Evolutionary conservation across 129 eudicot species (phyloP), one percentile per base, ranked within the genome.

Genomic region (Flaveria trinervia): DNA sequence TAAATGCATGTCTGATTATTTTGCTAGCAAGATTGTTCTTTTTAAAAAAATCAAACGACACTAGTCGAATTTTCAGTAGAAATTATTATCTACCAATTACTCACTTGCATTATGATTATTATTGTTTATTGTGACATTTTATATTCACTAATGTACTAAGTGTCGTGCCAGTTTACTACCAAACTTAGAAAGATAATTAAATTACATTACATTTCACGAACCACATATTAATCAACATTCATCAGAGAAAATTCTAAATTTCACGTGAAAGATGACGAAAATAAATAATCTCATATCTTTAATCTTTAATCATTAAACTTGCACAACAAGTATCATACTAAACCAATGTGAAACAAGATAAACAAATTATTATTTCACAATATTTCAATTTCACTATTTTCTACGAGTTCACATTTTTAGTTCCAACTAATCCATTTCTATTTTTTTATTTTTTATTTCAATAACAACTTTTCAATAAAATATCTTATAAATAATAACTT

Each of bases 401-500:
- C 16, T 23, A 59, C 3, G 65, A 59, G 28, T 49, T 49, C 54
- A 49, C 54, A 49, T 49, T 49, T 49, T 49, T 12, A 13, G 54
- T 14, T 49, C 14, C 54, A 49, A 49, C 49, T 12, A 36, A 45
- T 12, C 11, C 11, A 23, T 45, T 12, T 45, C 12, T 45, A 9
- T 45, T 45, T 9, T 45, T 9, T 9, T 10, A 9, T 45, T 45
- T 9, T 45, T 9, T 9, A 45, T 45, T 45, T 45, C 10, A 3
- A 20, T 25, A 14, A 62, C 16, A 64, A 64, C 4, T 5, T 33
- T 6, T 16, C 22, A 14, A 28, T 16, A 14, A 70, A 9, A 70
- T 49, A 65, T 50, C 16, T 57, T 41, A 50, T 5, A 64, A 44
- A 64, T 41, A 26, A 57, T 77, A 67, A 30, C 28, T 79, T 45